Evolutionary conservation across 495 filamentous ascomycete species (phyloP).

Genomic region (Penicillium roqueforti): DNA sequence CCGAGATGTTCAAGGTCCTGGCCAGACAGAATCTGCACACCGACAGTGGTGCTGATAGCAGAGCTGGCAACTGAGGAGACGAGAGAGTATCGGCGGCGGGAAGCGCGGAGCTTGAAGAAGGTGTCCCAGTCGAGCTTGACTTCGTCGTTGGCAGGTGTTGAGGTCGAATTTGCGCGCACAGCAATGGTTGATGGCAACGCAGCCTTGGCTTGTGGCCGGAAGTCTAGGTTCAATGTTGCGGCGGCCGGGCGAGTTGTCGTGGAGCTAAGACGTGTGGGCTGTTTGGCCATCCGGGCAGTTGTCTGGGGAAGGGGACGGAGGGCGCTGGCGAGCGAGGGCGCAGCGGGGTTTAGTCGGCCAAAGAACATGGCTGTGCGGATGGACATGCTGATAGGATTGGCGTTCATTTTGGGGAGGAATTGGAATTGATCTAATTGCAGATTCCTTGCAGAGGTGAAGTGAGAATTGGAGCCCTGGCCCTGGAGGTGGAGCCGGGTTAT

Average conservation of each 20-base stretch:
- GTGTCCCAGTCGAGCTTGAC: conserved; percentile 78
- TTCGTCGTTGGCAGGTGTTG: conserved; percentile 23
- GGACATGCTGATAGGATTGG: conserved; percentile 25
- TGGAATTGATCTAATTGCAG: conserved; percentile 6
- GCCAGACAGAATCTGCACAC: conserved; percentile 58
- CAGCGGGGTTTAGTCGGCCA: conserved; percentile 23
- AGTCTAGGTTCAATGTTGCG: conserved; percentile 13
- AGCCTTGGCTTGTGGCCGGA: conserved; percentile 19
- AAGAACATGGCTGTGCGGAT: conserved; percentile 29
- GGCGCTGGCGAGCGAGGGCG: conserved; percentile 22
- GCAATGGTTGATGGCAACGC: conserved; percentile 28
- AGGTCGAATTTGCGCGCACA: conserved; percentile 36
- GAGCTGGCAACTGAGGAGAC: conserved; percentile 65
- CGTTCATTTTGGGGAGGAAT: conserved; percentile 18
- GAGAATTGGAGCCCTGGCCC: conserved; percentile 1
- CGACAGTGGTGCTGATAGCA: conserved; percentile 51
- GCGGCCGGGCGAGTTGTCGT: conserved; percentile 12
- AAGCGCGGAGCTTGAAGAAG: conserved; percentile 85
- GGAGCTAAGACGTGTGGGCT: conserved; percentile 19
- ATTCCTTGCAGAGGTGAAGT: conserved; percentile 11
- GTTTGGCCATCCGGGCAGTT: conserved; percentile 14
- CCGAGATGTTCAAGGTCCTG: conserved; percentile 65
- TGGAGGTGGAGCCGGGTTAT: conserved; percentile 15
- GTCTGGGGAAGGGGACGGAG: conserved; percentile 12
- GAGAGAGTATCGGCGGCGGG: conserved; percentile 77